phyloP scores from a whole-genome alignment of 2,329 filamentous ascomycete genomes.

The Lachnellula suecica region DNA sequence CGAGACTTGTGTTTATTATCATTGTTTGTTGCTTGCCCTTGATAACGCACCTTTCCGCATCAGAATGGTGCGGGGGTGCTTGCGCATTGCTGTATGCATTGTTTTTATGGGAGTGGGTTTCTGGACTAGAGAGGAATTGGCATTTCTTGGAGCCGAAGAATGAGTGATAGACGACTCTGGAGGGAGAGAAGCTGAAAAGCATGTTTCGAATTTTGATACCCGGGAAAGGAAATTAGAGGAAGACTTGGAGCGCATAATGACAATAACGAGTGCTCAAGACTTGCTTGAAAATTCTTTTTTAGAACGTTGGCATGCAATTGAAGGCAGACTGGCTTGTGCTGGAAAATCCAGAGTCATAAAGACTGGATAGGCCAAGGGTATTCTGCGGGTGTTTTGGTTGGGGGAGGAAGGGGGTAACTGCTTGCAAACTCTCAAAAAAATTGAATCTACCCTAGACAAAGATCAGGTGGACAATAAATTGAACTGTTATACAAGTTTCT shows the following conservation, averaged over 20 bases:
- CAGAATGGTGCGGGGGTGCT: conserved; percentile 9
- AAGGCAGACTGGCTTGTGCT: no score
- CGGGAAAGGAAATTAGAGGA: background rate
- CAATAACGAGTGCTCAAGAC: background rate
- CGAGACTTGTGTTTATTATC: conserved; percentile 7
- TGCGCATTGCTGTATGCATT: conserved; percentile 9
- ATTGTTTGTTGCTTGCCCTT: conserved; percentile 15
- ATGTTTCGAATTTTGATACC: background rate
- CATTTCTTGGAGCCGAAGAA: conserved; percentile 10
- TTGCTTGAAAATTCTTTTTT: no score
- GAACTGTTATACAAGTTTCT: no score
- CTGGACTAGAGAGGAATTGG: conserved; percentile 16
- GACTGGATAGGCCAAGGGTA: no score
- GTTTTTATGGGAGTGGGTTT: conserved; percentile 16
- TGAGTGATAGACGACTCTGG: background rate
- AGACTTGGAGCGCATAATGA: background rate
- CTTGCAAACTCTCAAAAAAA: no score
- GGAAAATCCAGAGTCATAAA: no score
- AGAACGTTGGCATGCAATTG: no score
- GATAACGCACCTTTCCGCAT: background rate
- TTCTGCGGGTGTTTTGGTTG: no score
- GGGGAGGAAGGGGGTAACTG: no score
- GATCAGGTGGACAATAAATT: no score
- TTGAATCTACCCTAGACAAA: no score
- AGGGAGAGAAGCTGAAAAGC: background rate